Evolutionary conservation across 2,329 filamentous ascomycete genomes (phyloP).

Genomic region (Fusarium palustre): DNA sequence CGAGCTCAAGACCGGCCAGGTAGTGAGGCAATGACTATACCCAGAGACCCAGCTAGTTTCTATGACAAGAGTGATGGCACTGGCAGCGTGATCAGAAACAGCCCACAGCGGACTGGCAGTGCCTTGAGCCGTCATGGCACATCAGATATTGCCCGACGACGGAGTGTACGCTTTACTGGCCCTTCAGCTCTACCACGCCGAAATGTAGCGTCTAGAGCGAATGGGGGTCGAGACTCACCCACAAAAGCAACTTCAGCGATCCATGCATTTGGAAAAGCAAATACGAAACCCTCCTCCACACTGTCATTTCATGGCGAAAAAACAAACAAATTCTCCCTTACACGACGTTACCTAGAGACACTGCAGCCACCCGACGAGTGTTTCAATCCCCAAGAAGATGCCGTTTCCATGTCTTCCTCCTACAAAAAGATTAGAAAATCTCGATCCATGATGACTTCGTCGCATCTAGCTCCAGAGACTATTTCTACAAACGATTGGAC

Average conservation of each 20-base stretch:
- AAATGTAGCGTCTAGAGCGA: slow-evolving; percentile 48
- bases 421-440: slow-evolving; percentile 65
- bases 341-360: slow-evolving; percentile 43
- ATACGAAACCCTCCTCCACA: slow-evolving; percentile 33
- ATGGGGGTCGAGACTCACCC: slow-evolving; percentile 39
- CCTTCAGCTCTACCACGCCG: slow-evolving; percentile 49
- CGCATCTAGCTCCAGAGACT: slow-evolving; percentile 28
- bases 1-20: slow-evolving; percentile 59
- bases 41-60: slow-evolving; percentile 44
- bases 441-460: slow-evolving; percentile 63
- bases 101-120: slow-evolving; percentile 28
- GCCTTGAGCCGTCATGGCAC: slow-evolving; percentile 37
- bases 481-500: slow-evolving; percentile 22
- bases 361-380: slow-evolving; percentile 55
- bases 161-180: slow-evolving; percentile 68
- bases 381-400: slow-evolving; percentile 62
- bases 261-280: slow-evolving; percentile 21
- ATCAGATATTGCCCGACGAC: slow-evolving; percentile 54
- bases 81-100: slow-evolving; percentile 27
- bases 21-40: slow-evolving; percentile 25
- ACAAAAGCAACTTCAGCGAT: slow-evolving; percentile 13
- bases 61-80: slow-evolving; percentile 41
- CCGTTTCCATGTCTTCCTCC: slow-evolving; percentile 61
- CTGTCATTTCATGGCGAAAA: slow-evolving; percentile 23
- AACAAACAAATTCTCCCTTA: slow-evolving; percentile 31